phyloP scores from a whole-genome alignment of 176 grass and related monocot genomes.

The Thalia dealbata region DNA sequence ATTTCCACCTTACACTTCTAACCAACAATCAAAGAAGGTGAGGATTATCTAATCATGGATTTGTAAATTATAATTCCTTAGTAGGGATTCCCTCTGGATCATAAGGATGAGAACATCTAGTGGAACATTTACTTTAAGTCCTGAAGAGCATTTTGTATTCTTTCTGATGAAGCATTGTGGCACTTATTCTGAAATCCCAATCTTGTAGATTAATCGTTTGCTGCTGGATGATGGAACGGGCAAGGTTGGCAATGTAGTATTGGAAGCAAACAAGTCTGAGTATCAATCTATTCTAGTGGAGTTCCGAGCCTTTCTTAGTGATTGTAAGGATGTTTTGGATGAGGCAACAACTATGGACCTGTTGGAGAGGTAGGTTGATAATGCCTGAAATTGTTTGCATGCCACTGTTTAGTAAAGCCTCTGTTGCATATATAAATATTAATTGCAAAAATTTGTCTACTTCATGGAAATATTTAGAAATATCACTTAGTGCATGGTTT shows the following conservation, averaged over 20 bases:
- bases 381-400: neutral
- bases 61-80: neutral
- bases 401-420: neutral
- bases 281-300: slow-evolving; percentile 70
- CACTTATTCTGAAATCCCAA: neutral
- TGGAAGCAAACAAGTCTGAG: slow-evolving; percentile 42
- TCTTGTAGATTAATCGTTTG: slow-evolving; percentile 91
- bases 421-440: neutral
- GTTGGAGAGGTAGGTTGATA: slow-evolving; percentile 56
- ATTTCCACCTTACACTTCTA: neutral
- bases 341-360: slow-evolving; percentile 93
- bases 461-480: neutral
- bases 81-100: too few species aligned
- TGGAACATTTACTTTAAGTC: neutral
- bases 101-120: too few species aligned
- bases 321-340: slow-evolving; percentile 93
- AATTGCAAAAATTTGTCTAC: neutral
- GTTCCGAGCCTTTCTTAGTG: slow-evolving; percentile 89
- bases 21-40: neutral
- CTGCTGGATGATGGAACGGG: slow-evolving; percentile 68
- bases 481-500: neutral
- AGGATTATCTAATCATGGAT: neutral
- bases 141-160: neutral
- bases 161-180: neutral
- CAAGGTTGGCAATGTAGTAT: slow-evolving; percentile 27